Percentiles rank a stretch among this genome's conserved stretches.
phyloP scores from a whole-genome alignment of 306 rosid genomes.

The Elaeagnus macrophylla region DNA sequence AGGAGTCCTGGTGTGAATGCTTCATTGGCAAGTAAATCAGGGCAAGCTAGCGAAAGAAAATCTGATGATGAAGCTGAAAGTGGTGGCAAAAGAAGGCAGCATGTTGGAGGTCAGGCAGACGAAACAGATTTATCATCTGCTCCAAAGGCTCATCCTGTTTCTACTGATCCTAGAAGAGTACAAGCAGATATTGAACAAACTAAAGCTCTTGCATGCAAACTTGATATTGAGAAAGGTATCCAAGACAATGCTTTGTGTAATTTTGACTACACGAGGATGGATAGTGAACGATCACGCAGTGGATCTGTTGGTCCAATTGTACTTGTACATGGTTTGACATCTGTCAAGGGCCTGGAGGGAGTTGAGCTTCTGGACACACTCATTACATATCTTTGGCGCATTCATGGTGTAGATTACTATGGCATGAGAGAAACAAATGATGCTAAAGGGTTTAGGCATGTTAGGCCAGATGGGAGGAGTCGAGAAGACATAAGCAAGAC shows the following conservation, averaged over 20 bases:
- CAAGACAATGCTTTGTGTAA: conserved; percentile 58
- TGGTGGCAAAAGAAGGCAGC: conserved; percentile 53
- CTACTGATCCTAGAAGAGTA: conserved; percentile 61
- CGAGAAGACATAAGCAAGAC: conserved; percentile 30
- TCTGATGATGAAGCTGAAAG: conserved; percentile 71
- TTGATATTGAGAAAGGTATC: conserved; percentile 69
- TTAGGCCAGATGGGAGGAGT: conserved; percentile 49
- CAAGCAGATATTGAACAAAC: conserved; percentile 69
- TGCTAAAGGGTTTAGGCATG: conserved; percentile 78
- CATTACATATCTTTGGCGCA: conserved; percentile 81
- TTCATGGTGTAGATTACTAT: conserved; percentile 80
- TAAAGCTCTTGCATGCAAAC: conserved; percentile 65
- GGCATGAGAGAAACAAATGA: conserved; percentile 74
- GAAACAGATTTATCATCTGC: conserved; percentile 64
- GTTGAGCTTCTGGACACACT: conserved; percentile 76
- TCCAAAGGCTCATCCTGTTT: conserved; percentile 63
- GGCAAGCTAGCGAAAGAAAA: conserved; percentile 60
- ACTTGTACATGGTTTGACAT: conserved; percentile 61
- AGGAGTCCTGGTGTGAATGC: conserved; percentile 68
- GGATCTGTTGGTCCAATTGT: conserved; percentile 62
- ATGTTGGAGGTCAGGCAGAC: conserved; percentile 53
- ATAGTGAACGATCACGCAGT: conserved; percentile 49
- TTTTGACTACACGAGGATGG: conserved; percentile 46
- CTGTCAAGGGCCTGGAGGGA: conserved; percentile 87
- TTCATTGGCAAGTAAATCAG: conserved; percentile 49